Evolutionary conservation across 192 early-diverging fungal genomes (phyloP).

Genomic region (Funneliformis geosporum): DNA sequence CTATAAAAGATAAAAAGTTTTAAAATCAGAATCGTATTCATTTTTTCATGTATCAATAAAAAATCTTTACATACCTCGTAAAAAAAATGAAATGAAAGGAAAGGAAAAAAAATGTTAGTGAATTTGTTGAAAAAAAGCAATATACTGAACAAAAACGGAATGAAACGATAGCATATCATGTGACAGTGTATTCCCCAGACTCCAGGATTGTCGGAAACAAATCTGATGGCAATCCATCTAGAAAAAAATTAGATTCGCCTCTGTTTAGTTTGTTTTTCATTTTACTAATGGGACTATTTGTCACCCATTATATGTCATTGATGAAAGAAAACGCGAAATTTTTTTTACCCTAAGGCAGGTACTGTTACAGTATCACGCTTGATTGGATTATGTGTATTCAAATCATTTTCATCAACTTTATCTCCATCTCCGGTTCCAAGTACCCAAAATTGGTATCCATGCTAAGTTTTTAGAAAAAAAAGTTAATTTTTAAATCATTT

Average conservation of each 20-base stretch:
- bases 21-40: slow-evolving; percentile 32
- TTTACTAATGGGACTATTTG: slow-evolving; percentile 29
- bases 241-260: slow-evolving; percentile 32
- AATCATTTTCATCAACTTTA: slow-evolving; percentile 40
- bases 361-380: slow-evolving; percentile 47
- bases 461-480: slow-evolving; percentile 37
- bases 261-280: slow-evolving; percentile 34
- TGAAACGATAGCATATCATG: slow-evolving; percentile 39
- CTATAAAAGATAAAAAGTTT: slow-evolving; percentile 38
- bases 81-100: slow-evolving; percentile 30
- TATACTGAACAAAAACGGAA: slow-evolving; percentile 34
- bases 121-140: slow-evolving; percentile 28
- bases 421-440: slow-evolving; percentile 45
- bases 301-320: slow-evolving; percentile 4
- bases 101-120: slow-evolving; percentile 32
- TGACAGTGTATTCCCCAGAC: slow-evolving; percentile 53
- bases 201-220: slow-evolving; percentile 51
- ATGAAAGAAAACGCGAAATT: slow-evolving; percentile 34
- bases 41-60: slow-evolving; percentile 35
- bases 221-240: slow-evolving; percentile 45
- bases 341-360: slow-evolving; percentile 36
- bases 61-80: slow-evolving; percentile 36
- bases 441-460: slow-evolving; percentile 52
- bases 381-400: slow-evolving; percentile 45
- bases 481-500: slow-evolving; percentile 32